Base-by-base conservation (phyloP, 108 stramenopile genomes). In the Parietichytrium sp. region DNA sequence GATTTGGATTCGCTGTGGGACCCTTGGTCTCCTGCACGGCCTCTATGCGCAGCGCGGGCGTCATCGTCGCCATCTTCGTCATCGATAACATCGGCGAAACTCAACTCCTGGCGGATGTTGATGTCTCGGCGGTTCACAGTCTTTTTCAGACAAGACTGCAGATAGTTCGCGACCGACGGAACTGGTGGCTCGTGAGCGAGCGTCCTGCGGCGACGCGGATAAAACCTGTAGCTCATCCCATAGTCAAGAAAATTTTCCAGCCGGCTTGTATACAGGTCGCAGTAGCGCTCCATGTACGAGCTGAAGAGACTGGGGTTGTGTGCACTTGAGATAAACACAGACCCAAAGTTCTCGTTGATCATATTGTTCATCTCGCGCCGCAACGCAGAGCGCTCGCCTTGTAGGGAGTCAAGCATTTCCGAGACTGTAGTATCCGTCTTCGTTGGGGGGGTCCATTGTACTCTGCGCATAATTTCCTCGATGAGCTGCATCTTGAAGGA, bases 321-420 rank as follows among this genome's bases (percentile, higher is more conserved):
- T n/a, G 29, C 54, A 3, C 84, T n/a, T 8, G 81, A 45, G 45
- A 29, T 45, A 55, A 87, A 87, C 33, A 87, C 84, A 3, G 84
- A 84, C 25, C 87, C 87, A 81, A 87, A 87, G 54, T 83, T 86
- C 20, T 16, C 54, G 52, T 86, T 86, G 61, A 86, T 31, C 38
- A 86, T 45, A 31, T 83, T 45, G 52, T 81, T 51, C 51, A 86
- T 82, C 10, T 52, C 45, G 52, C 47, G 45, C 33, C 84, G 84
- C 30, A 86, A 26, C 18, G 23, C 25, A 33, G 20, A 42, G 16
- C 79, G 47, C 29, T 84, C 48, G 51, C 20, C 18, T 36, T 87
- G 85, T 42, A 87, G 49, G 16, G 23, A 8, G 81, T 86, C 83
- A 12, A 86, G 55, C 26, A 86, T 29, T 7, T 29, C 47, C 51